Percentiles rank a stretch among this genome's conserved stretches.
phyloP scores from a whole-genome alignment of 495 filamentous ascomycete species.

The Hypoxylon trugodes region DNA sequence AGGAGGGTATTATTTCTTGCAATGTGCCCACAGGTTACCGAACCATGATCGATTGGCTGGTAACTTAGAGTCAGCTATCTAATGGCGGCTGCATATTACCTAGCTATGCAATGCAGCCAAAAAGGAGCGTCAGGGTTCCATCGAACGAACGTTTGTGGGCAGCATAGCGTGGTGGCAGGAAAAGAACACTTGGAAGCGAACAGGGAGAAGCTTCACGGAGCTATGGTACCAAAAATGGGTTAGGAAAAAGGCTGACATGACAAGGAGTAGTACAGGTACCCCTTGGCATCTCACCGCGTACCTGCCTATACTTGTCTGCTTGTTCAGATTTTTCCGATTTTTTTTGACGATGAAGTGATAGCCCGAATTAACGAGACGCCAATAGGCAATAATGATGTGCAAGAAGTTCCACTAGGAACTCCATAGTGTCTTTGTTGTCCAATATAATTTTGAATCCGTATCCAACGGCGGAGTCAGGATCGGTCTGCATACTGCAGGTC shows the following conservation, averaged over 20 bases:
- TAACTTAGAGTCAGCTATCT: constrained; percentile 30
- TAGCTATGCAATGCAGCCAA: constrained; percentile 43
- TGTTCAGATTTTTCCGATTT: too few species aligned
- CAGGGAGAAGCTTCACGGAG: constrained; percentile 35
- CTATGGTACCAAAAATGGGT: constrained; percentile 26
- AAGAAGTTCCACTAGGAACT: constrained; percentile 26
- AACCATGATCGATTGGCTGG: constrained; percentile 44
- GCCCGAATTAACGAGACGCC: constrained; percentile 15
- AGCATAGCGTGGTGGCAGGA: background rate
- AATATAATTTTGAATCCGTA: constrained; percentile 20
- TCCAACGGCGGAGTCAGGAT: constrained; percentile 29
- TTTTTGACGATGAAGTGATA: constrained; percentile 19
- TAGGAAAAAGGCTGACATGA: constrained; percentile 35
- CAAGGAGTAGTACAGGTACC: constrained; percentile 20
- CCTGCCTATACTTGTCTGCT: too few species aligned
- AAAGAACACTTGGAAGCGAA: constrained; percentile 5
- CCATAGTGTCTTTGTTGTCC: constrained; percentile 26
- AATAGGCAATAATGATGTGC: constrained; percentile 30
- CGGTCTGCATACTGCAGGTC: constrained; percentile 39
- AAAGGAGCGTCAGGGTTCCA: constrained; percentile 41
- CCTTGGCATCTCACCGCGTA: constrained; percentile 31
- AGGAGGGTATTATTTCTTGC: constrained; percentile 43
- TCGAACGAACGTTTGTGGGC: constrained; percentile 22
- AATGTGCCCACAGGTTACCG: constrained; percentile 26
- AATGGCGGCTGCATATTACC: constrained; percentile 40